phyloP scores from a whole-genome alignment of 768 basidiomycete genomes.

The Cyclocybe aegerita region DNA sequence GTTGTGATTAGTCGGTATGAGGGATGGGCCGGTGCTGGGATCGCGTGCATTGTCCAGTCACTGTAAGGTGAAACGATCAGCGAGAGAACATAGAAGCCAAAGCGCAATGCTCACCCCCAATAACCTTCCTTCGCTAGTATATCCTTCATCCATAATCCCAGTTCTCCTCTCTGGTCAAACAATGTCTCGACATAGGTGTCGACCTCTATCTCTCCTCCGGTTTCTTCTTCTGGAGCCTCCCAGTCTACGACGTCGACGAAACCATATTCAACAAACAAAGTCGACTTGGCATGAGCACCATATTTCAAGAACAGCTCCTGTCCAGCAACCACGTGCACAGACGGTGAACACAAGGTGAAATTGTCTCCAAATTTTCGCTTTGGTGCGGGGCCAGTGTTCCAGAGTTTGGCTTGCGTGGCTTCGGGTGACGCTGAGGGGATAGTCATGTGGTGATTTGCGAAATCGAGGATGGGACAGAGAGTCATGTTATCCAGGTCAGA shows the following conservation, averaged over 20 bases:
- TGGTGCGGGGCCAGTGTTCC: constrained; percentile 32
- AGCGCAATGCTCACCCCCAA: constrained; percentile 64
- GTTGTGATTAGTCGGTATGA: constrained; percentile 79
- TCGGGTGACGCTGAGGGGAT: constrained; percentile 44
- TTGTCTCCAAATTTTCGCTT: constrained; percentile 37
- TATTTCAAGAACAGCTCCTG: constrained; percentile 80
- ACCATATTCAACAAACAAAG: constrained; percentile 87
- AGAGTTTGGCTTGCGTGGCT: constrained; percentile 32
- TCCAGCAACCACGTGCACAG: constrained; percentile 40
- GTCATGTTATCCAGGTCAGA: constrained; percentile 77
- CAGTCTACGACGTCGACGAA: constrained; percentile 54
- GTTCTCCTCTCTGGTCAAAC: constrained; percentile 40
- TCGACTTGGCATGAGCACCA: constrained; percentile 75
- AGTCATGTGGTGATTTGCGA: constrained; percentile 73
- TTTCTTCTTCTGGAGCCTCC: constrained; percentile 21
- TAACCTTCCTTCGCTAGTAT: constrained; percentile 66
- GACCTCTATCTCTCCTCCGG: constrained; percentile 62
- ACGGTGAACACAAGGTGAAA: constrained; percentile 51
- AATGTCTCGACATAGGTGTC: constrained; percentile 50
- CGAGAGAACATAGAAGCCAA: not conserved
- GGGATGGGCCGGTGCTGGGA: constrained; percentile 63
- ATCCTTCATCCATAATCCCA: constrained; percentile 48
- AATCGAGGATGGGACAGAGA: constrained; percentile 87
- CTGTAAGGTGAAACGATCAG: constrained; percentile 35
- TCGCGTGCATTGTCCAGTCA: constrained; percentile 75